Evolutionary conservation across 352 stramenopile species (phyloP).

Genomic region (Discostella stelligera): DNA sequence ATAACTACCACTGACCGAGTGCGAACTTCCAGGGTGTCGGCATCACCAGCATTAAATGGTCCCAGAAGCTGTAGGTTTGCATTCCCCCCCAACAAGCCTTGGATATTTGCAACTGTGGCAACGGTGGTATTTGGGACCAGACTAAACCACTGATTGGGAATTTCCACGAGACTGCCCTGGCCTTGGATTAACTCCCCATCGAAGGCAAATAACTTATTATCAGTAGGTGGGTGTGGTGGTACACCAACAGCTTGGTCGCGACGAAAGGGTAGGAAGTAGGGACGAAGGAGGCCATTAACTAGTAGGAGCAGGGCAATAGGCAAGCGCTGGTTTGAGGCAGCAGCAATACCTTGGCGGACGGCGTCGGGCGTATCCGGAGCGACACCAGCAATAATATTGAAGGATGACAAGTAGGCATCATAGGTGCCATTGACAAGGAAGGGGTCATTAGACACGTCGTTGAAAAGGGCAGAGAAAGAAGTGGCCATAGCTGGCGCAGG

Average conservation of each 20-base stretch:
- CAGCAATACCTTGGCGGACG: neutral
- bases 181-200: slow-evolving; percentile 2
- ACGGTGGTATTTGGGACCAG: neutral
- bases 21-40: neutral
- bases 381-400: slow-evolving; percentile 2
- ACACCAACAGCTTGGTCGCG: neutral
- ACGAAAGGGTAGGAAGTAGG: slow-evolving; percentile 6
- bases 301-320: slow-evolving; percentile 1
- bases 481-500: neutral
- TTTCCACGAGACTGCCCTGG: neutral
- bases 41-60: slow-evolving; percentile 1
- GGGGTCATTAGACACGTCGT: neutral
- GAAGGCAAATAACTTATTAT: slow-evolving; percentile 13
- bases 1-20: neutral
- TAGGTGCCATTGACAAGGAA: slow-evolving; percentile 1
- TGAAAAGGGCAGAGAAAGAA: slow-evolving; percentile 10
- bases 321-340: neutral
- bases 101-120: neutral
- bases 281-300: neutral
- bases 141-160: slow-evolving; percentile 10
- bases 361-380: neutral
- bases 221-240: neutral
- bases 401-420: neutral
- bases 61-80: neutral
- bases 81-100: neutral